Conservation (phyloP, 2,329 filamentous ascomycete genomes). For the Fusarium gaditjirri region DNA sequence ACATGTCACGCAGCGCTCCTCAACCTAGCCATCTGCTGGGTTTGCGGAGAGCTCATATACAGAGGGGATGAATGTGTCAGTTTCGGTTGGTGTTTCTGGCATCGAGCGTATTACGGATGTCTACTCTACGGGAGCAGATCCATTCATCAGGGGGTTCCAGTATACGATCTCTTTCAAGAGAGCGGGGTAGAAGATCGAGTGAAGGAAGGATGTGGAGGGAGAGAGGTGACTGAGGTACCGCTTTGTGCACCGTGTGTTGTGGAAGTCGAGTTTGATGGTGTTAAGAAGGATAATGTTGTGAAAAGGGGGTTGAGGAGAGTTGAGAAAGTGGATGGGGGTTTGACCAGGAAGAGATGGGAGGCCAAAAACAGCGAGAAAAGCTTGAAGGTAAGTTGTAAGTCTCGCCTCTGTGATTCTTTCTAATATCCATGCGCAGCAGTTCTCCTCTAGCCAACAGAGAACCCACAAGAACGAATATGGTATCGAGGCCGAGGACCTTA, state of each 20-base stretch:
- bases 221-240: slow-evolving; percentile 60
- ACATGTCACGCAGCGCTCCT: slow-evolving; percentile 60
- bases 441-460: neutral
- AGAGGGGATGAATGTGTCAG: slow-evolving; percentile 66
- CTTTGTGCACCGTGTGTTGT: slow-evolving; percentile 60
- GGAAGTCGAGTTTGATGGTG: slow-evolving; percentile 52
- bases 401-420: neutral
- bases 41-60: slow-evolving; percentile 65
- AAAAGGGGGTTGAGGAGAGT: slow-evolving; percentile 57
- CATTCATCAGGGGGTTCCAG: slow-evolving; percentile 49
- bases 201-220: slow-evolving; percentile 29
- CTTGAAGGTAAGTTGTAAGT: slow-evolving; percentile 1
- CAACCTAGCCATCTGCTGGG: slow-evolving; percentile 67
- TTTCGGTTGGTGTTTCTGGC: slow-evolving; percentile 71
- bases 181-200: neutral
- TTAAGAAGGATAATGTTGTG: slow-evolving; percentile 47
- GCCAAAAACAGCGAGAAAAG: slow-evolving; percentile 36
- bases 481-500: slow-evolving; percentile 6
- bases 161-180: slow-evolving; percentile 50
- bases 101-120: slow-evolving; percentile 66
- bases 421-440: slow-evolving; percentile 14
- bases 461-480: slow-evolving; percentile 6
- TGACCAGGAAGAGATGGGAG: slow-evolving; percentile 58
- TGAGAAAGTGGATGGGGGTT: slow-evolving; percentile 57
- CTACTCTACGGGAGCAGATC: slow-evolving; percentile 60